Base-by-base conservation (phyloP, 306 rosid genomes). In the Herpetospermum pedunculosum region DNA sequence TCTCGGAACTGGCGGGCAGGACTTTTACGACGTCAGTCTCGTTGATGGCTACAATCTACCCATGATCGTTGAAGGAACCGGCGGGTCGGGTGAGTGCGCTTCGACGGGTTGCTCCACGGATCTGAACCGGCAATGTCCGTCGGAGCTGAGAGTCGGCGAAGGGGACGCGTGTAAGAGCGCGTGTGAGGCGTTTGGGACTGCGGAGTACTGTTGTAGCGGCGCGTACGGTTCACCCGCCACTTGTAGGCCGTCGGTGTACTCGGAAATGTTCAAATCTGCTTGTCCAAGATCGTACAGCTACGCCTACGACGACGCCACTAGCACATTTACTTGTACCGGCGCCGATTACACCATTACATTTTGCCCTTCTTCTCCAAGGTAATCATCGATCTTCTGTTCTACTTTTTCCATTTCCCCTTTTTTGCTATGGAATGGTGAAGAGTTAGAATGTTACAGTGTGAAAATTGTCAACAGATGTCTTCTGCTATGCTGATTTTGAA, bases 141-240 rank as follows among this genome's bases (percentile, higher is more conserved):
- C 88, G 28, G 98, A 94, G 88, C 55, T 94, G 34, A 91, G 76
- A 40, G 87, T 81, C 0, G 86, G 81, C 0, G 87, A 82, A 5
- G 95, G 97, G 0, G 81, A 81, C 85, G 98, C 97, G 85, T 94
- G 98, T 32, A 94, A 81, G 82, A 94, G 98, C 85, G 98, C 97
- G 81, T 94, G 98, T 23, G 96, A 87, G 80, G 98, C 98, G 40
- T 94, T 94, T 77, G 97, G 89, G 5, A 94, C 81, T 25, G 89
- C 96, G 0, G 96, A 94, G 81, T 94, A 94, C 54, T 94, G 98
- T 29, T 86, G 90, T 48, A 86, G 88, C 77, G 90, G 90, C 78
- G 87, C 81, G 83, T 86, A 79, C 21, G 83, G 78, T 11, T 57
- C 90, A 57, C 90, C 90, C 9, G 0, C 74, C 25, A 81, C 88